These are phyloP conservation scores for Sporothrix brasiliensis DNA, from an alignment of 2,329 filamentous ascomycete species.

Conservation along the genomic window DNA sequence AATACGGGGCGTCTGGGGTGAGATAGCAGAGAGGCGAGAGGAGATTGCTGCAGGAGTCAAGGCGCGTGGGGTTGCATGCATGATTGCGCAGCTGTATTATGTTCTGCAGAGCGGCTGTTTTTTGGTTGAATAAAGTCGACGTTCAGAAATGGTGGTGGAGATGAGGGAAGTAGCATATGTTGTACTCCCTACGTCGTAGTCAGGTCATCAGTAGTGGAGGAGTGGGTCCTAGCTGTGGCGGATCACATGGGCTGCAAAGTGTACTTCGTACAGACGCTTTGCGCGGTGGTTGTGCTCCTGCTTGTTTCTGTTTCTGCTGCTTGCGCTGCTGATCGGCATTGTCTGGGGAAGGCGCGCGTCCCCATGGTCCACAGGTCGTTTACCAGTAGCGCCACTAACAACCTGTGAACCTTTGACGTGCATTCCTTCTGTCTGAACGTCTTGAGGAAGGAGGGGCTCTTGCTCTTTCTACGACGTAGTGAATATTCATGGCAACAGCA, in stretches of 20 bases:
- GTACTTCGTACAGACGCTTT: background rate
- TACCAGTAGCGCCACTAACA: background rate
- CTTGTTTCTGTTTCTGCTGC: background rate
- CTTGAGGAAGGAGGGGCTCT: slow-evolving; percentile 11
- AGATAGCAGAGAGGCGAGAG: background rate
- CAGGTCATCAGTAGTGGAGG: background rate
- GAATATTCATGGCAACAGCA: background rate
- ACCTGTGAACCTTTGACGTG: background rate
- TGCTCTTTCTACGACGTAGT: background rate
- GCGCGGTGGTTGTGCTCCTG: background rate
- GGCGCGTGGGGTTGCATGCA: slow-evolving; percentile 6
- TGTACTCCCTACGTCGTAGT: no score
- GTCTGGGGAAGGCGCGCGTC: background rate
- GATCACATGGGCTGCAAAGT: slow-evolving; percentile 24
- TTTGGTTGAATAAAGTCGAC: background rate
- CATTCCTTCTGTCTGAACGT: background rate
- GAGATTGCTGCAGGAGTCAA: background rate
- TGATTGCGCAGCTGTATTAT: background rate
- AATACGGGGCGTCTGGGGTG: slow-evolving; percentile 1
- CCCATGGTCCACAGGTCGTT: background rate
- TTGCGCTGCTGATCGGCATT: slow-evolving; percentile 1
- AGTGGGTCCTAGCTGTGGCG: background rate
- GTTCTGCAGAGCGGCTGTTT: background rate
- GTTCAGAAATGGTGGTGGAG: slow-evolving; percentile 8
- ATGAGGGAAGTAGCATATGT: background rate